Conservation (phyloP, 257 asterid genomes). For the Cruciata laevipes region DNA sequence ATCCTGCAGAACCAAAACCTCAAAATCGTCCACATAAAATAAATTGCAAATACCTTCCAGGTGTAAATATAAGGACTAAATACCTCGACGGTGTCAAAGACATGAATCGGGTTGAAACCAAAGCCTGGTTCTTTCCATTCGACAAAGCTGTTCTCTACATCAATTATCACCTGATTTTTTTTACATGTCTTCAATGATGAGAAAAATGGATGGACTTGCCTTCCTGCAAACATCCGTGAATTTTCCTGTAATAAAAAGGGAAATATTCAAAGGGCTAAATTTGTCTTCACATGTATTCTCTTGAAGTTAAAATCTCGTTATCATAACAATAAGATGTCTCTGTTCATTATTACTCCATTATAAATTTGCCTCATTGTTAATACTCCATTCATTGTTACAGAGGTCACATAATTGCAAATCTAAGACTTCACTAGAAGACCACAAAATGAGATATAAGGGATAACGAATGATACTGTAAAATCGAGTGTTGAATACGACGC, state of each 20-base stretch:
- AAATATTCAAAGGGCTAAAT: slow-evolving; percentile 4
- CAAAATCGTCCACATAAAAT: not conserved
- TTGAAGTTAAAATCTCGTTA: not conserved
- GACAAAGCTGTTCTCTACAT: slow-evolving; percentile 33
- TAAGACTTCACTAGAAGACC: not conserved
- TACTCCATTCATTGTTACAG: not conserved
- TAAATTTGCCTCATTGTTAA: too few species aligned
- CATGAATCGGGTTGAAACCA: slow-evolving; percentile 66
- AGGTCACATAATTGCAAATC: not conserved
- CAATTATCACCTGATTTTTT: slow-evolving; percentile 44
- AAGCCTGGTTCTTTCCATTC: slow-evolving; percentile 51
- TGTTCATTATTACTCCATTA: too few species aligned
- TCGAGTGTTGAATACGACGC: not conserved
- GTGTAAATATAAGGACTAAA: slow-evolving; percentile 12
- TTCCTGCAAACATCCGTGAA: slow-evolving; percentile 75
- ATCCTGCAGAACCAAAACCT: slow-evolving; percentile 41
- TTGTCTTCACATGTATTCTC: not conserved
- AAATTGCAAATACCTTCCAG: slow-evolving; percentile 12
- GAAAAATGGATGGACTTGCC: slow-evolving; percentile 89
- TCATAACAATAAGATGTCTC: not conserved
- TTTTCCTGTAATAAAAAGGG: slow-evolving; percentile 54
- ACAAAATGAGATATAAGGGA: not conserved
- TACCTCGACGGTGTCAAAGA: slow-evolving; percentile 69
- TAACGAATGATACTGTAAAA: too few species aligned
- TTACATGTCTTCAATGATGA: slow-evolving; percentile 56